Evolutionary conservation across 2,329 filamentous ascomycete species (phyloP).

Genomic region (Chaetomium globosum): DNA sequence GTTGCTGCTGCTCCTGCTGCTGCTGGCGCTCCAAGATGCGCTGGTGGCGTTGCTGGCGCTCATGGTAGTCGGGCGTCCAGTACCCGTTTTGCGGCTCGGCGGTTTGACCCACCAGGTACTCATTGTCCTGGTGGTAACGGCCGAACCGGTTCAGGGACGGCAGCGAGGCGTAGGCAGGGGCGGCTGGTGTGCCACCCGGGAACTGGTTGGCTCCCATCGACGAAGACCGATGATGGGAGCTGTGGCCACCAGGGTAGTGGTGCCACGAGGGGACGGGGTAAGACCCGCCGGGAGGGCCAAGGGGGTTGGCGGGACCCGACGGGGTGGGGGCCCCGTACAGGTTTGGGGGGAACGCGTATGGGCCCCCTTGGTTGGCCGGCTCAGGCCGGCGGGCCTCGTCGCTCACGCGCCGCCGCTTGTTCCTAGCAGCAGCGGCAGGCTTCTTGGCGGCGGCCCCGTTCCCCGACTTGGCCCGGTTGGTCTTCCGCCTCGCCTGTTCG

Average conservation of each 20-base stretch:
- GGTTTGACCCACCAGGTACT: neutral
- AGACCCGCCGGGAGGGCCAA: neutral
- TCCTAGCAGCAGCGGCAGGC: neutral
- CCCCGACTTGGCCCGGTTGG: conserved; percentile 11
- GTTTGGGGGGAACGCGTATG: neutral
- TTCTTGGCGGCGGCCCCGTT: neutral
- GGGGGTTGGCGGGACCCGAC: neutral
- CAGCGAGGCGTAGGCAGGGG: neutral
- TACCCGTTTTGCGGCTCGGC: neutral
- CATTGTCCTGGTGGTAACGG: neutral
- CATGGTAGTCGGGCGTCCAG: conserved; percentile 6
- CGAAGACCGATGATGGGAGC: conserved; percentile 27
- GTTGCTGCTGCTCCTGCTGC: neutral
- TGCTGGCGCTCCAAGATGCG: conserved; percentile 3
- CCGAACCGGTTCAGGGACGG: neutral
- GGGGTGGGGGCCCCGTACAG: conserved; percentile 28
- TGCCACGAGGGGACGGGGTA: too few species aligned
- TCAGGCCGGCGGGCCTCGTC: conserved; percentile 33
- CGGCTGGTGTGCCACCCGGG: neutral
- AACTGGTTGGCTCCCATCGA: neutral
- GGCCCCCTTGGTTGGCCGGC: neutral
- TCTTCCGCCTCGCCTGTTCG: conserved; percentile 36
- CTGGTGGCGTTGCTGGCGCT: conserved; percentile 7
- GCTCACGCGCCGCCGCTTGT: conserved; percentile 40
- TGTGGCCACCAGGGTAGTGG: neutral